These are phyloP conservation scores for Steccherinum ochraceum DNA, from an alignment of 768 basidiomycete genomes.

Conservation along the genomic window DNA sequence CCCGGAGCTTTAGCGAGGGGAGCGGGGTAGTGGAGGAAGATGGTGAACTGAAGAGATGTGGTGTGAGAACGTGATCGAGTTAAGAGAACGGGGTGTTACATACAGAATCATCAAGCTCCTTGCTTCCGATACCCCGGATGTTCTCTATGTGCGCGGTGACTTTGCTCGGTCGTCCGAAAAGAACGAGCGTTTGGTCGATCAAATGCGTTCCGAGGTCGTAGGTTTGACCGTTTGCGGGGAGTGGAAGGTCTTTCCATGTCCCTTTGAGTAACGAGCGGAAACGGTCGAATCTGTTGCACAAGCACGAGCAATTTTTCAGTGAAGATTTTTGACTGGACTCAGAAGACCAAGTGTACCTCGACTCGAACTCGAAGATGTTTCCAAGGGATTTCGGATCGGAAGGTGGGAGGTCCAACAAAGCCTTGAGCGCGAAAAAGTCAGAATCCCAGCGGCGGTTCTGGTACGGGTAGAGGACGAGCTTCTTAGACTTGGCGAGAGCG, in stretches of 20 bases:
- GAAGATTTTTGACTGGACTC: not conserved
- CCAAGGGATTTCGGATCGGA: constrained; percentile 52
- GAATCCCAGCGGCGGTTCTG: constrained; percentile 78
- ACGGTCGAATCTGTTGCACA: constrained; percentile 63
- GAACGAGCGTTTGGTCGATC: constrained; percentile 66
- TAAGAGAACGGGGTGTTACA: constrained; percentile 13
- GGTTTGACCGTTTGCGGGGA: constrained; percentile 55
- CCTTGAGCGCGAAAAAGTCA: constrained; percentile 63
- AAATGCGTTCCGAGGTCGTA: constrained; percentile 81
- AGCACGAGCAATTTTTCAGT: not conserved
- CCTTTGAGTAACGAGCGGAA: constrained; percentile 59
- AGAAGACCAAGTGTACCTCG: constrained; percentile 38
- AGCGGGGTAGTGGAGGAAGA: constrained; percentile 37
- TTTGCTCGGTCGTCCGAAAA: constrained; percentile 69
- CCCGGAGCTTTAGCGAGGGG: constrained; percentile 16
- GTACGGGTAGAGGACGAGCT: constrained; percentile 61
- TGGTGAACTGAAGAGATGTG: constrained; percentile 36
- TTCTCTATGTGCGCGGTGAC: constrained; percentile 70
- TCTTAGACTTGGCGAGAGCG: constrained; percentile 49
- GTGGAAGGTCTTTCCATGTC: constrained; percentile 73
- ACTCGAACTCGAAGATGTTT: constrained; percentile 64
- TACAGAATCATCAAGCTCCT: constrained; percentile 63
- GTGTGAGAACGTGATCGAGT: not conserved
- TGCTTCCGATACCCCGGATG: constrained; percentile 55
- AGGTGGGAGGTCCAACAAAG: constrained; percentile 48